Conservation (phyloP, 78 protist species). For the Dictyostelium intermedium region DNA sequence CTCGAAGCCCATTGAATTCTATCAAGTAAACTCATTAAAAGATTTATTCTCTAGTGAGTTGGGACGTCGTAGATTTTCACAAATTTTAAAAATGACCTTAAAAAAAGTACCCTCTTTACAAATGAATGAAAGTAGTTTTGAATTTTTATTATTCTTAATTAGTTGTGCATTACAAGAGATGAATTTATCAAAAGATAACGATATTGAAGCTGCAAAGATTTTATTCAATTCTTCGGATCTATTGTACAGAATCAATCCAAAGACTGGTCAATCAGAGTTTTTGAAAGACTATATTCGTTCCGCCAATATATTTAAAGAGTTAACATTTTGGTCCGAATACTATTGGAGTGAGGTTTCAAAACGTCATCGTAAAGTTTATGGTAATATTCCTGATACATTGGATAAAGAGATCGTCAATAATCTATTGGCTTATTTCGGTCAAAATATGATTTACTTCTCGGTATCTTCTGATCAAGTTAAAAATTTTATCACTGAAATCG, state of each 20-base stretch:
- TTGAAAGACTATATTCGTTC: conserved; percentile 11
- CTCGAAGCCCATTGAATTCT: conserved; percentile 28
- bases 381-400: background rate
- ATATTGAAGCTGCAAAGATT: conserved; percentile 24
- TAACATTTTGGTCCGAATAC: conserved; percentile 30
- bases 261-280: conserved; percentile 2
- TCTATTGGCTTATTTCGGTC: conserved; percentile 38
- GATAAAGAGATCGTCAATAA: conserved; percentile 50
- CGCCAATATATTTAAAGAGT: background rate
- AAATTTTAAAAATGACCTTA: conserved; percentile 23
- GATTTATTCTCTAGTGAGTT: conserved; percentile 34
- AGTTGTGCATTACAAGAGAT: conserved; percentile 41
- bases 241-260: background rate
- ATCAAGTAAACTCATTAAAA: conserved; percentile 28
- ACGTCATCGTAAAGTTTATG: conserved; percentile 16
- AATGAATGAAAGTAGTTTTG: conserved; percentile 22
- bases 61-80: conserved; percentile 49
- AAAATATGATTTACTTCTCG: conserved; percentile 26
- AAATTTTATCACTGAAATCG: background rate
- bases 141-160: conserved; percentile 15
- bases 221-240: conserved; percentile 12
- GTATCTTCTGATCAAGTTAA: background rate
- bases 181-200: conserved; percentile 16
- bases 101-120: conserved; percentile 30
- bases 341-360: conserved; percentile 30